These are phyloP conservation scores for Mycogone perniciosa DNA, from an alignment of 2,329 filamentous ascomycete species.

Conservation along the genomic window DNA sequence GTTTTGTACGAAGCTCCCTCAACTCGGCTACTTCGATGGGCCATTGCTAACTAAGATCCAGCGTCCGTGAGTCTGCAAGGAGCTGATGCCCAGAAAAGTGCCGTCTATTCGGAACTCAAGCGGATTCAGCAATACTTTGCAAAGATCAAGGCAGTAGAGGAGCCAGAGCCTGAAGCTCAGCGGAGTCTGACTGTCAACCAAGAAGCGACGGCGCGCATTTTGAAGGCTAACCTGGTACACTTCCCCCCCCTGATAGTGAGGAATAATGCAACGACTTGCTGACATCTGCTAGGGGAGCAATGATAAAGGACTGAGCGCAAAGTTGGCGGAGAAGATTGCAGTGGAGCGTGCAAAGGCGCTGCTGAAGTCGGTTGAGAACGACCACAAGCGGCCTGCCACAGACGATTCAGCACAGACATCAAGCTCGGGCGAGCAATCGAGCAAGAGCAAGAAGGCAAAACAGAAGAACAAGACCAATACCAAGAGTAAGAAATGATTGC, in stretches of 20 bases:
- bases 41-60: constrained; percentile 8
- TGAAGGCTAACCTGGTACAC: constrained; percentile 71
- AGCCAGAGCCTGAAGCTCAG: constrained; percentile 50
- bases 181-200: constrained; percentile 58
- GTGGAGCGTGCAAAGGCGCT: constrained; percentile 49
- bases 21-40: background rate
- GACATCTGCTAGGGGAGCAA: constrained; percentile 32
- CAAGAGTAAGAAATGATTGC: constrained; percentile 18
- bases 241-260: constrained; percentile 1
- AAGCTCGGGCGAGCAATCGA: constrained; percentile 19
- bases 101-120: constrained; percentile 77
- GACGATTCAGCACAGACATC: constrained; percentile 23
- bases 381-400: constrained; percentile 39
- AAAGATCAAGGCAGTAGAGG: constrained; percentile 78
- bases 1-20: constrained; percentile 57
- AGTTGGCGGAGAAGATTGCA: constrained; percentile 50
- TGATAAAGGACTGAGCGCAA: constrained; percentile 45
- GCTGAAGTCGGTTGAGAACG: constrained; percentile 38
- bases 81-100: constrained; percentile 73
- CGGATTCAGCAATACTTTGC: constrained; percentile 86
- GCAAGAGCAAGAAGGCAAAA: constrained; percentile 29
- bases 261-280: constrained; percentile 10
- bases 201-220: constrained; percentile 70
- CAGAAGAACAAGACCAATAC: constrained; percentile 24
- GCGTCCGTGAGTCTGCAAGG: constrained; percentile 75